phyloP scores from a whole-genome alignment of 176 grass and related monocot genomes.

The Avena eriantha region DNA sequence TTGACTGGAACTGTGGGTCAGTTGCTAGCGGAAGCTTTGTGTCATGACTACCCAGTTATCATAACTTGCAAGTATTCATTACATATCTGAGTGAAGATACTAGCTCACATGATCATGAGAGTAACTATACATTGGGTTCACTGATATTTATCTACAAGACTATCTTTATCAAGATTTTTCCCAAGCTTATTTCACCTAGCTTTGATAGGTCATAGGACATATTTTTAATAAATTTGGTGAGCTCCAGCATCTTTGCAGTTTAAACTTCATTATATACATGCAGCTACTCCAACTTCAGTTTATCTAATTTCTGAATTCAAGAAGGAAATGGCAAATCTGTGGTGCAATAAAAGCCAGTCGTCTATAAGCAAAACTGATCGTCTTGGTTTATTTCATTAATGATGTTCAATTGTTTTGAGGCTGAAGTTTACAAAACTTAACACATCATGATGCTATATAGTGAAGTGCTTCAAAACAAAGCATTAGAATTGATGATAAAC shows the following conservation, averaged over 20 bases:
- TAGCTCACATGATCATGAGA: background rate
- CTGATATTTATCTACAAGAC: background rate
- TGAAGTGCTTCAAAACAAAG: background rate
- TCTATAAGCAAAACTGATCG: background rate
- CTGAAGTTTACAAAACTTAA: background rate
- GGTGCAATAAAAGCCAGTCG: background rate
- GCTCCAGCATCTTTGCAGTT: background rate
- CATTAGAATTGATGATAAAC: constrained; percentile 4
- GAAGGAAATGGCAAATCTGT: background rate
- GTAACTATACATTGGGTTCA: background rate
- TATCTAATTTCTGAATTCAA: background rate
- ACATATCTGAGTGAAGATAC: background rate
- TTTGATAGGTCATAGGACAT: too few species aligned
- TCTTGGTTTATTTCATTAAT: constrained; percentile 8
- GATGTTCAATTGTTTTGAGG: background rate
- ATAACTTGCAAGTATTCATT: background rate
- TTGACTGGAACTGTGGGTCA: background rate
- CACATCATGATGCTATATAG: background rate
- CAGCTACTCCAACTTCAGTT: background rate
- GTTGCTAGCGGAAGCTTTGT: background rate
- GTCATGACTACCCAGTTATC: background rate
- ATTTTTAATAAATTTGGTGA: too few species aligned
- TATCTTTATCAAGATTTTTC: background rate
- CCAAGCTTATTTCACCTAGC: background rate
- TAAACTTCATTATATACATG: background rate